Evolutionary conservation across 2,329 filamentous ascomycete species (phyloP), one percentile per base, ranked within the genome.

Genomic region (Fusarium virguliforme): DNA sequence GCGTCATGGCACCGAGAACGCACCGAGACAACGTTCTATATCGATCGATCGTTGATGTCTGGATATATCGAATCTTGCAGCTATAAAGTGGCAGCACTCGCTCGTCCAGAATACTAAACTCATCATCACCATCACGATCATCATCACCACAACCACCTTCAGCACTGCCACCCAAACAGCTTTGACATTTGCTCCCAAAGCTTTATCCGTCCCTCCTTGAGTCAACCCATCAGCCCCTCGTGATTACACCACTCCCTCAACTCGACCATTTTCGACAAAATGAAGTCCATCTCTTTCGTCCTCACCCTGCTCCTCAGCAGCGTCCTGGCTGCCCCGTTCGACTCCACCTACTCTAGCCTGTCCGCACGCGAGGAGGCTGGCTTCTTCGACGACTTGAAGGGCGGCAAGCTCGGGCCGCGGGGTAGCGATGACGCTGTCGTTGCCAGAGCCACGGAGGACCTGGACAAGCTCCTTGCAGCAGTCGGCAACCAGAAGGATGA

Each of bases 261-360:
- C 15, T 30, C 28, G 26, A n/a, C 26, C 15, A 7, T 32, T 40
- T 53, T 50, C 22, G 15, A 12, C 50, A 71, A 65, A 24, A 72
- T 72, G 69, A 72, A 72, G 62, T 43, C 67, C 8, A n/a, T 60
- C 34, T 48, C 59, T 12, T 13, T 65, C 43, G 56, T 46, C 43
- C 59, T 70, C 40, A 65, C 65, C 18, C 22, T 68, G 4, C 56
- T 51, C 8, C 46, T 51, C 15, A 62, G 51, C 53, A 70, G 46
- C 30, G 56, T 60, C 22, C 26, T 68, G 30, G 62, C 62, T 30
- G 62, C 62, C 22, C 59, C 63, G 4, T 28, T 60, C 32, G 57
- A 61, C 6, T 51, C 58, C 4, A 62, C 62, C 53, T 57, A 67
- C 40, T 59, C 56, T 34, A 66, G 53, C 22, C 28, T 67, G 40